These are phyloP conservation scores for Coffea eugenioides DNA, from an alignment of 257 asterid genomes.

Conservation along the genomic window DNA sequence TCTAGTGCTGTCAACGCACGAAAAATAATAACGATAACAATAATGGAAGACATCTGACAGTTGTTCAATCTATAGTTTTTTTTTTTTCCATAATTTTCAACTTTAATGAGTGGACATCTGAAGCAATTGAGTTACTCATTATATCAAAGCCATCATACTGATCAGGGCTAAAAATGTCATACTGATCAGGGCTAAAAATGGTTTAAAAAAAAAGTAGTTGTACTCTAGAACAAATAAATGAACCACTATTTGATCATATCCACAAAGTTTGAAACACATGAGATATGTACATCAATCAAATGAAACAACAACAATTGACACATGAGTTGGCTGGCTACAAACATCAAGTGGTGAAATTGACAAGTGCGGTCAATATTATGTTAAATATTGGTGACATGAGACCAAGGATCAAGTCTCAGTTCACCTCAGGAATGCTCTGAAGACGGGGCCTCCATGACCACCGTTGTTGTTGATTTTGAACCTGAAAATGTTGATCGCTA, in stretches of 20 bases:
- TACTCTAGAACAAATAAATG: neutral
- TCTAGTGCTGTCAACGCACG: neutral
- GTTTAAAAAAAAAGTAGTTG: neutral
- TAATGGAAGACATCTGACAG: neutral
- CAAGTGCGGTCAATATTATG: neutral
- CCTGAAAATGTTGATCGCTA: conserved; percentile 2
- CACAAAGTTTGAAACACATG: neutral
- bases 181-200: neutral
- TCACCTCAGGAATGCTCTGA: conserved; percentile 50
- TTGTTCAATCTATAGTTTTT: neutral
- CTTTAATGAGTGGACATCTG: neutral
- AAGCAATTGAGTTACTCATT: neutral
- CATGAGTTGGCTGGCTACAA: neutral
- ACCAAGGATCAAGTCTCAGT: neutral
- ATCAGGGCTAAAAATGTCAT: neutral
- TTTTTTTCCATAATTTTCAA: neutral
- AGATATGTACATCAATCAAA: neutral
- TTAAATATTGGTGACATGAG: neutral
- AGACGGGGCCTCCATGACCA: conserved; percentile 50
- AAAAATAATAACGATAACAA: too few relatives aligned
- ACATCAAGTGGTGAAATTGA: neutral
- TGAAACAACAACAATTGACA: neutral
- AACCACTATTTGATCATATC: neutral
- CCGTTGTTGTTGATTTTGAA: conserved; percentile 24
- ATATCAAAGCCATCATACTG: neutral